Base-by-base conservation (phyloP, 805 yeast genomes). In the Kluyveromyces siamensis region DNA sequence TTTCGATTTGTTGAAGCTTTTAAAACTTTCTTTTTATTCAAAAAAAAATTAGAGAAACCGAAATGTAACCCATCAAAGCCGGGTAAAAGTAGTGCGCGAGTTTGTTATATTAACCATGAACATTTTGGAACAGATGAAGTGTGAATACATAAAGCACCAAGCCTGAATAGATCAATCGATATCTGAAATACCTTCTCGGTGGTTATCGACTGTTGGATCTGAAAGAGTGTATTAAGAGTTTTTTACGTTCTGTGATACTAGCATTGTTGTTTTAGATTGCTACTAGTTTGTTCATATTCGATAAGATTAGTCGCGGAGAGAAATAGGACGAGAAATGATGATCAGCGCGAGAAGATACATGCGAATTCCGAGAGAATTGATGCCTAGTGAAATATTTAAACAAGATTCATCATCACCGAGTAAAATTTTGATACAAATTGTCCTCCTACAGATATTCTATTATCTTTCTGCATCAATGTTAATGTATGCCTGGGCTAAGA, bases 381-480 rank as follows among this genome's bases (percentile, higher is more conserved):
- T 52, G 36, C 63, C 62, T 2, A 58, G 65, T 6, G 63, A 60
- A 46, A 51, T 65, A 11, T 63, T 65, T 44, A 63, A 62, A 45
- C 65, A 61, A 50, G 80, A 75, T 50, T 69, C 74, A 8, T 63
- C 76, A 21, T 77, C 87, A 1, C 88, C 90, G 1, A 58, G 70
- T 40, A 74, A 81, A 46, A 75, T 83, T 44, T 68, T 81, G 43
- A 62, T 79, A 40, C 98, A 91, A 65, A 91, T 91, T 17, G 64
- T 88, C 6, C 69, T 87, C 19, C 68, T 91, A 25, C 99, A 91
- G 63, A 60, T 79, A 37, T 80, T 87, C 50, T 90, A 90, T 68
- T 91, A 91, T 59, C 58, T 76, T 6, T 77, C 87, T 2, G 96
- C 96, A 1, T 62, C 77, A 1, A 61, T 83, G 7, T 65, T 87